Percentiles rank a stretch among this genome's conserved stretches.
Evolutionary conservation across 2,329 filamentous ascomycete species (phyloP).

Genomic region (Neocatenulostroma microsporum): DNA sequence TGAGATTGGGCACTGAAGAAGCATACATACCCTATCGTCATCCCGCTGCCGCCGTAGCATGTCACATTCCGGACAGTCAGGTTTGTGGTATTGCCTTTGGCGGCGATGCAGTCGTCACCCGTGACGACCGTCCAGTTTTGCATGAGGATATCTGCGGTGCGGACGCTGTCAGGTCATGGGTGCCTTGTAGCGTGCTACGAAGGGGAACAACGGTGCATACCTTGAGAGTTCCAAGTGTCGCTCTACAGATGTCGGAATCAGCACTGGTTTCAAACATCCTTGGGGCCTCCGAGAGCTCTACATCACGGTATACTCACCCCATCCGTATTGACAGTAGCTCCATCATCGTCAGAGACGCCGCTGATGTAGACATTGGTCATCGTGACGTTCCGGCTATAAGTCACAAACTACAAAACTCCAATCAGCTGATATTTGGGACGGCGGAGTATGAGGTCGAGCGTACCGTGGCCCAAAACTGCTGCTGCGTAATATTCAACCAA

Average conservation of each 20-base stretch:
- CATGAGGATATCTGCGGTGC: conserved; percentile 48
- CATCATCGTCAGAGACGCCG: conserved; percentile 32
- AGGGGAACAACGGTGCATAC: too few species aligned
- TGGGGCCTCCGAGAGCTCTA: too few species aligned
- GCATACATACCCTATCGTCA: conserved; percentile 22
- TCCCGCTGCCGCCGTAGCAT: conserved; percentile 39
- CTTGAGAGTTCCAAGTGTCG: conserved; percentile 47
- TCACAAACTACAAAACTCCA: conserved; percentile 34
- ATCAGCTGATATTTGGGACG: conserved; percentile 39
- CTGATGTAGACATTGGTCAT: conserved; percentile 43
- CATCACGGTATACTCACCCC: too few species aligned
- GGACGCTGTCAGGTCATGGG: too few species aligned
- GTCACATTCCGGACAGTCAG: conserved; percentile 38
- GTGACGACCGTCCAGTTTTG: conserved; percentile 46
- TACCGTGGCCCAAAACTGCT: conserved; percentile 16
- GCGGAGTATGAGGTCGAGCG: conserved; percentile 45
- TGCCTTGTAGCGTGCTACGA: too few species aligned
- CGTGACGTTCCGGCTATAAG: conserved; percentile 6
- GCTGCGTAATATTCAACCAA: conserved; percentile 26
- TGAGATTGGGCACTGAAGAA: too few species aligned
- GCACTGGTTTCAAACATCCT: too few species aligned
- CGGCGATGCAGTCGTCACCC: conserved; percentile 48
- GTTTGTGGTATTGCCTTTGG: conserved; percentile 53
- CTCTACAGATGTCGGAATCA: too few species aligned
- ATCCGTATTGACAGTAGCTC: conserved; percentile 35